phyloP scores from a whole-genome alignment of 2,329 filamentous ascomycete species.

The Amauroascus niger region DNA sequence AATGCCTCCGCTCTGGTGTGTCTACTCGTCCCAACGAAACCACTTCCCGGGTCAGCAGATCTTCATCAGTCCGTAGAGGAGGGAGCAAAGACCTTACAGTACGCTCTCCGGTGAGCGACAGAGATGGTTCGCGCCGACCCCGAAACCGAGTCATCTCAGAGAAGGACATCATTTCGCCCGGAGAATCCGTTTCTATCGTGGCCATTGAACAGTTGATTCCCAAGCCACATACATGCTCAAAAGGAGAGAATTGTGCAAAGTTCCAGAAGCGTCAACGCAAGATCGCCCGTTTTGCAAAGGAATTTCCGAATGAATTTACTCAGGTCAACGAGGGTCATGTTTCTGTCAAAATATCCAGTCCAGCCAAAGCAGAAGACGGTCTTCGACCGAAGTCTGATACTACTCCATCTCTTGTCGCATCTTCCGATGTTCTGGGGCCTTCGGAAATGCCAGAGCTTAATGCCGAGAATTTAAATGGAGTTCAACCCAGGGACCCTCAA shows the following conservation, averaged over 20 bases:
- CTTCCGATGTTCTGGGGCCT: constrained; percentile 78
- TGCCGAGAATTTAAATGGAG: constrained; percentile 58
- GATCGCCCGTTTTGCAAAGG: constrained; percentile 62
- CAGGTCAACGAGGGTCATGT: constrained; percentile 44
- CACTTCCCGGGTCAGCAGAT: constrained; percentile 4
- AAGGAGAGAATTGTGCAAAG: constrained; percentile 76
- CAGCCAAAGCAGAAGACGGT: constrained; percentile 40
- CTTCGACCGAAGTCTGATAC: constrained; percentile 63
- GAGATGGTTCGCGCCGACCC: constrained; percentile 16
- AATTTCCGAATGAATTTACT: constrained; percentile 61
- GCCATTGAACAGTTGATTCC: constrained; percentile 85
- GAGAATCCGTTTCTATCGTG: constrained; percentile 81
- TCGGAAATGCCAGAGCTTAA: constrained; percentile 57
- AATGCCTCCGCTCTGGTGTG: constrained; percentile 31
- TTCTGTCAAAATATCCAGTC: constrained; percentile 72
- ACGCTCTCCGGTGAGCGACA: constrained; percentile 6
- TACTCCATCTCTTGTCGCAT: constrained; percentile 75
- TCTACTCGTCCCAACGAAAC: constrained; percentile 29
- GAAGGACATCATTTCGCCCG: constrained; percentile 61
- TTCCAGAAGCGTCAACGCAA: constrained; percentile 70
- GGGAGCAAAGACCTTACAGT: constrained; percentile 7
- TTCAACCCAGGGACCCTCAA: constrained; percentile 69
- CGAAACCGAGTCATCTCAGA: constrained; percentile 17
- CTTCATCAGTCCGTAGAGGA: constrained; percentile 4
- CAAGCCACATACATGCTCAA: constrained; percentile 76